Evolutionary conservation across 208 protist genomes (phyloP), one percentile per base, ranked within the genome.

Genomic region (Plasmodiophora brassicae): DNA sequence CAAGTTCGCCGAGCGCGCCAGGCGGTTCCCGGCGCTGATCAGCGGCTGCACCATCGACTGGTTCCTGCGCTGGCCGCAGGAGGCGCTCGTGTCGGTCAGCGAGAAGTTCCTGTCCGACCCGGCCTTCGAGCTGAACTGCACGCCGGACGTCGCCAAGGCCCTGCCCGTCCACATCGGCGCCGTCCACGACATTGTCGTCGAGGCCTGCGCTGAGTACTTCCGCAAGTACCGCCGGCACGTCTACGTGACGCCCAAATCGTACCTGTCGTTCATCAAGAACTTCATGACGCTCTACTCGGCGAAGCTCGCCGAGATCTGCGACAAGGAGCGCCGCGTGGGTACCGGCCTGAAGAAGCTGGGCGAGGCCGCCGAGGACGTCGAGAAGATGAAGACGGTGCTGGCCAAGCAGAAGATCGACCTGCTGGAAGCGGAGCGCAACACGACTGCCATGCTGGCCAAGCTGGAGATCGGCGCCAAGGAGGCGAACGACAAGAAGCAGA

Each of bases 1-100:
- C 87, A 97, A 97, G 92, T 98, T 99, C 94, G 93, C 96, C 90
- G 95, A 93, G 0, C 94, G 97, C 41, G 96, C 96, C 22, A 93
- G 96, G 86, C 97, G 98, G 93, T 99, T 99, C 95, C 97, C 97
- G 0, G 97, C 95, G 36, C 93, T 99, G 28, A 96, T 98, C 89
- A 97, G 94, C 85, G 95, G 95, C 43, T 98, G 96, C 91, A 97
- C 96, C 71, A 98, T 98, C 90, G 97, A 99, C 92, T 99, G 97
- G 97, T 99, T 98, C 95, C 96, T 97, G 90, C 95, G 96, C 71
- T 99, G 97, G 97, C 96, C 97, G 22, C 94, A 96, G 89, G 94
- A 98, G 91, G 97, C 96, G 25, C 90, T 99, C 39, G 22, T 88
- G 32, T 90, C 88, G 0, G 93, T 95, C 36, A 89, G 89, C 0